Conservation (phyloP, 2,329 filamentous ascomycete species). For the Ophiostoma populinum region DNA sequence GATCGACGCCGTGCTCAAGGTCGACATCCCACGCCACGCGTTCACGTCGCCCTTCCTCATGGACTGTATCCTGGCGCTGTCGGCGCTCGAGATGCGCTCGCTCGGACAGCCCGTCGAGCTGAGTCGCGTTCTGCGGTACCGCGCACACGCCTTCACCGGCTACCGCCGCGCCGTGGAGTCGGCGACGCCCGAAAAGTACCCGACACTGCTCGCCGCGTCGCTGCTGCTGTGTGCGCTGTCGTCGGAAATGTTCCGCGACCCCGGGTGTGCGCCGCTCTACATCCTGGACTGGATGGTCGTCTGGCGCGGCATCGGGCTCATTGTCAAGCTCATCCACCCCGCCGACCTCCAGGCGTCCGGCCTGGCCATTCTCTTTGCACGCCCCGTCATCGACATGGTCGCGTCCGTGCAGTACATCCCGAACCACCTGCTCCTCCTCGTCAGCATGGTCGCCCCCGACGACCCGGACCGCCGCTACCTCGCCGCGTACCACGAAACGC, state of each 20-base stretch:
- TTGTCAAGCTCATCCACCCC: constrained; percentile 24
- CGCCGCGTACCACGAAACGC: constrained; percentile 26
- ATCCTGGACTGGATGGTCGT: constrained; percentile 38
- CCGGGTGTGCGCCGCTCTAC: constrained; percentile 26
- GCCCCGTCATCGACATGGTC: constrained; percentile 30
- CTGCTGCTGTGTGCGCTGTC: constrained; percentile 33
- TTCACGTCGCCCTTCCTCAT: constrained; percentile 37
- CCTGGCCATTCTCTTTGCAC: constrained; percentile 28
- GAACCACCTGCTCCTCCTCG: constrained; percentile 30
- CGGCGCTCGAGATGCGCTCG: constrained; percentile 30
- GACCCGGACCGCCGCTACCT: constrained; percentile 25
- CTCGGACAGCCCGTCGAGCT: constrained; percentile 20
- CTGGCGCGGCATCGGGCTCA: constrained; percentile 35
- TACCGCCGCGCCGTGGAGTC: constrained; percentile 33
- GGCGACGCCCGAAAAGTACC: constrained; percentile 26
- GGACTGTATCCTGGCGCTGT: constrained; percentile 34
- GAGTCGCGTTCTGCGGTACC: constrained; percentile 25
- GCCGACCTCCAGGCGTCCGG: constrained; percentile 22
- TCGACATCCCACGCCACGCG: constrained; percentile 30
- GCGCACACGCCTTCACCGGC: constrained; percentile 30
- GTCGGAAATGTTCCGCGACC: constrained; percentile 32
- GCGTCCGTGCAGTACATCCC: constrained; percentile 25
- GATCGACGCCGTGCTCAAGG: constrained; percentile 26
- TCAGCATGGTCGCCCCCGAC: constrained; percentile 24
- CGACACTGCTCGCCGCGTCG: constrained; percentile 33